These are phyloP conservation scores for Phytophthora idaei DNA, from an alignment of 352 stramenopile genomes.

Conservation along the genomic window DNA sequence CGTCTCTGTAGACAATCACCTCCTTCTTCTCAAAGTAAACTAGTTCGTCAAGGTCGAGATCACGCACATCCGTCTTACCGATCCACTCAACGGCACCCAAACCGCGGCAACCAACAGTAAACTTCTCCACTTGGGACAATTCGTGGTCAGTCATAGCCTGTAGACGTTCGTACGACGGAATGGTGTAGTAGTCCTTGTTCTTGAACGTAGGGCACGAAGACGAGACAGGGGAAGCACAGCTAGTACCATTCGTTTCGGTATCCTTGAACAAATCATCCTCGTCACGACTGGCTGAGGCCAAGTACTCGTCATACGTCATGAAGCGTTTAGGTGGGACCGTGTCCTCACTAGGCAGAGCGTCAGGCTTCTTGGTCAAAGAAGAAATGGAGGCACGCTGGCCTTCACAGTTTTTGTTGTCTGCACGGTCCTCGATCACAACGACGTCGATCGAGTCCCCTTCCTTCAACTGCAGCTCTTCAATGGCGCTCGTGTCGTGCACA, in stretches of 20 bases:
- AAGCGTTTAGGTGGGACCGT: conserved; percentile 57
- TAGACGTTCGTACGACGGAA: conserved; percentile 69
- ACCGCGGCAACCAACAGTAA: conserved; percentile 82
- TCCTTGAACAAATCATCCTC: conserved; percentile 49
- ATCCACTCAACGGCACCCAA: conserved; percentile 84
- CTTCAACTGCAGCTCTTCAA: conserved; percentile 64
- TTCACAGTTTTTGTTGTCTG: conserved; percentile 37
- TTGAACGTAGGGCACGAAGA: conserved; percentile 69
- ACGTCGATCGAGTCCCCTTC: conserved; percentile 73
- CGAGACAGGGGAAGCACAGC: conserved; percentile 21
- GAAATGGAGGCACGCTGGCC: conserved; percentile 25
- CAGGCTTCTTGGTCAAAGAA: conserved; percentile 41
- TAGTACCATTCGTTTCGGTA: conserved; percentile 17
- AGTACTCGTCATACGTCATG: conserved; percentile 84
- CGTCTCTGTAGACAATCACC: conserved; percentile 86
- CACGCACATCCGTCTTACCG: conserved; percentile 77
- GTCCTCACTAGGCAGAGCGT: conserved; percentile 29
- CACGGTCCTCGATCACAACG: conserved; percentile 66
- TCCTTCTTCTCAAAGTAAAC: conserved; percentile 87
- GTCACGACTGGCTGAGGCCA: conserved; percentile 64
- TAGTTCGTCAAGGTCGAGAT: conserved; percentile 80
- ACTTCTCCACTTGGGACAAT: conserved; percentile 69
- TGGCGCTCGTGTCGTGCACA: conserved; percentile 44
- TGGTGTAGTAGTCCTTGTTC: conserved; percentile 82
- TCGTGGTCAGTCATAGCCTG: conserved; percentile 78